Evolutionary conservation across 2,329 filamentous ascomycete genomes (phyloP).

Genomic region (Diplodia corticola): DNA sequence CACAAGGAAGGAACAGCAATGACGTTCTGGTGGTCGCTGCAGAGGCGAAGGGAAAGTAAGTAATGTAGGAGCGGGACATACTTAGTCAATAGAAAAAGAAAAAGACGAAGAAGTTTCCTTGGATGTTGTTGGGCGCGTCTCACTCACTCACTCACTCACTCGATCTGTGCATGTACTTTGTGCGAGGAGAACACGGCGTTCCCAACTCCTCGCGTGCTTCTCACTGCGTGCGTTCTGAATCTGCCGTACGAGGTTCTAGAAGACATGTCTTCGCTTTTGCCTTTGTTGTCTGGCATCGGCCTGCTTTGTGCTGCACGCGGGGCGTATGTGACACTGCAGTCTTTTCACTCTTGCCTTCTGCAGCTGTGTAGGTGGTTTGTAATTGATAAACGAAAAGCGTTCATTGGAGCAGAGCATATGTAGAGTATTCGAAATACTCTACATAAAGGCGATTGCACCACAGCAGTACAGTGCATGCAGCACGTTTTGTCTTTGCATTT

Average conservation of each 20-base stretch:
- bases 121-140: not conserved
- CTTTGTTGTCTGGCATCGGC: not conserved
- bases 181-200: not conserved
- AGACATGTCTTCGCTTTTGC: not conserved
- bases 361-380: not conserved
- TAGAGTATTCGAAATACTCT: constrained; percentile 8
- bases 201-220: not conserved
- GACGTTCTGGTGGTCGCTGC: not conserved
- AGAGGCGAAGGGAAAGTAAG: not conserved
- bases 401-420: not conserved
- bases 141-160: not conserved
- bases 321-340: not conserved
- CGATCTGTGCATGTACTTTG: not conserved
- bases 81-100: not conserved
- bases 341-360: not conserved
- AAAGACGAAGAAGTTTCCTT: not conserved
- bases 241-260: not conserved
- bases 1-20: not conserved
- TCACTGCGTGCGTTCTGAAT: not conserved
- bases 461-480: not conserved
- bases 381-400: not conserved
- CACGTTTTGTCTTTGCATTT: not conserved
- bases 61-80: not conserved
- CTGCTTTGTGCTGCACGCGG: not conserved
- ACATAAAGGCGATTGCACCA: not conserved